phyloP scores from a whole-genome alignment of 164 flowering plant genomes.

The Dillenia suffruticosa region DNA sequence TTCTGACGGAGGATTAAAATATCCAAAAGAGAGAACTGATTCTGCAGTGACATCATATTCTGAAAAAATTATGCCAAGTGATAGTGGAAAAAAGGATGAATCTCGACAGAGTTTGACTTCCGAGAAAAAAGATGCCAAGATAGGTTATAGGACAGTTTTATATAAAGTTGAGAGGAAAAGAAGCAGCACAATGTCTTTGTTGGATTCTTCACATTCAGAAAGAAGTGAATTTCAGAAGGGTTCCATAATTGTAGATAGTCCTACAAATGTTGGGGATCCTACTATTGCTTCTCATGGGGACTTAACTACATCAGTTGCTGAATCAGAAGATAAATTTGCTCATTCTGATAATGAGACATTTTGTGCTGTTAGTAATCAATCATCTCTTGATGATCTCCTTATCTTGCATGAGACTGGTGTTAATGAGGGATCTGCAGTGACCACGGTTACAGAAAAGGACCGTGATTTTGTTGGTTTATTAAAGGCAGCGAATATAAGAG shows the following conservation, averaged over 20 bases:
- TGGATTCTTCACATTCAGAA: constrained; percentile 2
- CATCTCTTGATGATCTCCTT: constrained; percentile 9
- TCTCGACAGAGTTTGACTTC: constrained; percentile 3
- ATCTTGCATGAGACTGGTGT: neutral
- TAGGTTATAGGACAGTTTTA: constrained; percentile 7
- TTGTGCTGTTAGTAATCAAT: constrained; percentile 5
- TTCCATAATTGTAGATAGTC: constrained; percentile 8
- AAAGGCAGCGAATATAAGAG: no score
- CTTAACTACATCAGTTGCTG: constrained; percentile 1
- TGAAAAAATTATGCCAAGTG: neutral
- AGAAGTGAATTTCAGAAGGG: constrained; percentile 11
- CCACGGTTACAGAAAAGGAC: neutral
- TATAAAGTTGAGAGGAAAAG: constrained; percentile 29
- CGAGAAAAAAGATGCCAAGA: constrained; percentile 6
- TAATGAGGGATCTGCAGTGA: neutral
- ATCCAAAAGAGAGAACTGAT: no score
- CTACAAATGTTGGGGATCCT: constrained; percentile 3
- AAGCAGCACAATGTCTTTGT: constrained; percentile 17
- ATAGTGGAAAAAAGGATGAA: neutral
- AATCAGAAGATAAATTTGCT: constrained; percentile 9
- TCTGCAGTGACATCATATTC: neutral
- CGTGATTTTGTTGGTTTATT: no score
- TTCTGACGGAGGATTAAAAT: no score
- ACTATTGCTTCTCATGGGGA: constrained; percentile 1
- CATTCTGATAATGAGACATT: constrained; percentile 1